Conservation (phyloP, 176 grass and related monocot species). For the Oryza meyeriana region DNA sequence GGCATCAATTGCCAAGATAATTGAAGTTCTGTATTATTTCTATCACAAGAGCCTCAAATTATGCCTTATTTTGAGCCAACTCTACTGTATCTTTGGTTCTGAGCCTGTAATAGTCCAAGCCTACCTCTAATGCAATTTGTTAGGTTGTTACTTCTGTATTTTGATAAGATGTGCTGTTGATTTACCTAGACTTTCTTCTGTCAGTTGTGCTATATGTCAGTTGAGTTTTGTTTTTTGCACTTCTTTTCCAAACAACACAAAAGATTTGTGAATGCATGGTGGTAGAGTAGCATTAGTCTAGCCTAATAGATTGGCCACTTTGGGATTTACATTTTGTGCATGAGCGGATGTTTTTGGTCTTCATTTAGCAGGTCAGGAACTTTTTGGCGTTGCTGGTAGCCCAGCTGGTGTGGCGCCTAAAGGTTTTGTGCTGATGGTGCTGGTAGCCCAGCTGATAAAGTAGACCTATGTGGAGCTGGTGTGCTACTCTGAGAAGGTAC, state of each 20-base stretch:
- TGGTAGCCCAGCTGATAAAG: constrained; percentile 90
- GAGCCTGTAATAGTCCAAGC: no score
- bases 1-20: not conserved
- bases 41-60: not conserved
- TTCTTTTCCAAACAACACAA: no score
- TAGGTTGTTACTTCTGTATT: not conserved
- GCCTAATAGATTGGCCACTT: not conserved
- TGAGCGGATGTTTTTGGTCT: constrained; percentile 20
- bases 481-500: constrained; percentile 81
- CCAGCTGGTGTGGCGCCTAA: constrained; percentile 92
- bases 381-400: constrained; percentile 84
- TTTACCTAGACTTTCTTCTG: no score
- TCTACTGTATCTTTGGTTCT: not conserved
- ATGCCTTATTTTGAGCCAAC: not conserved
- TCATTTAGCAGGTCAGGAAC: constrained; percentile 68
- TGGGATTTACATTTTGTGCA: not conserved
- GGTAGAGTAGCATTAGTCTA: not conserved
- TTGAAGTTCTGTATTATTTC: not conserved
- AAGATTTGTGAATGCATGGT: no score
- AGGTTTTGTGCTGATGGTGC: constrained; percentile 79
- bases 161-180: no score
- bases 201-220: no score
- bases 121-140: not conserved
- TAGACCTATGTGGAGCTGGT: constrained; percentile 86
- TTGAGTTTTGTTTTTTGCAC: no score